Evolutionary conservation across 2,329 filamentous ascomycete genomes (phyloP).

Genomic region (Fusarium irregulare): DNA sequence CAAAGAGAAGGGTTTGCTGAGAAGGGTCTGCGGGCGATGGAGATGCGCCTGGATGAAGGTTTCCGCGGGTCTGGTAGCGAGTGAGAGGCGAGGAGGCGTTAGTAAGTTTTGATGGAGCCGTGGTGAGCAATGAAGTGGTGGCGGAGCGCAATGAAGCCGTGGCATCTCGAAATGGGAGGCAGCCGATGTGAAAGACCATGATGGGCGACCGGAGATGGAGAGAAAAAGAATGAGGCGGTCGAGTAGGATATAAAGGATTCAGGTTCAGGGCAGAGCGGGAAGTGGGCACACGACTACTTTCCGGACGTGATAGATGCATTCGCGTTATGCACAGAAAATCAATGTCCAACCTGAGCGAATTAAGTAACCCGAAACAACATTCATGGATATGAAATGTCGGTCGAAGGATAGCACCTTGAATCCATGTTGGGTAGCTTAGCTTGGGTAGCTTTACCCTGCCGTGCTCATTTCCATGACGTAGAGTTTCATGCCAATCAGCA

Average conservation of each 20-base stretch:
- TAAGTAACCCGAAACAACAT: background rate
- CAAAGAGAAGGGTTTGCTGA: background rate
- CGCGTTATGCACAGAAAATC: background rate
- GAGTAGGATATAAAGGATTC: background rate
- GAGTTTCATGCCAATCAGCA: conserved; percentile 22
- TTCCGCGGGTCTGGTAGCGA: background rate
- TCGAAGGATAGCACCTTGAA: background rate
- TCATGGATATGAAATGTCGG: conserved; percentile 11
- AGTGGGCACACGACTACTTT: conserved; percentile 23
- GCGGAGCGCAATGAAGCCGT: background rate
- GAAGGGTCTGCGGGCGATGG: background rate
- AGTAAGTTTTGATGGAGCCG: background rate
- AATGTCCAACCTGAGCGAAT: background rate
- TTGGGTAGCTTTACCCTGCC: background rate
- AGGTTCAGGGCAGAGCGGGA: conserved; percentile 2
- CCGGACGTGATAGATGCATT: background rate
- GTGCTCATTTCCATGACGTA: conserved; percentile 12
- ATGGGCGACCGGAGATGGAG: background rate
- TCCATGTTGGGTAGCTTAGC: background rate
- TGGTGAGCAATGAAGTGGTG: background rate
- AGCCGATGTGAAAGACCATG: background rate
- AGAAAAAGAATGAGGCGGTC: background rate
- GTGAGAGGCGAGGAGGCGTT: background rate
- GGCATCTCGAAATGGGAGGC: background rate
- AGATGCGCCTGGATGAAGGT: background rate